Base-by-base conservation (phyloP, 441 rosid genomes). In the Populus hybrid region DNA sequence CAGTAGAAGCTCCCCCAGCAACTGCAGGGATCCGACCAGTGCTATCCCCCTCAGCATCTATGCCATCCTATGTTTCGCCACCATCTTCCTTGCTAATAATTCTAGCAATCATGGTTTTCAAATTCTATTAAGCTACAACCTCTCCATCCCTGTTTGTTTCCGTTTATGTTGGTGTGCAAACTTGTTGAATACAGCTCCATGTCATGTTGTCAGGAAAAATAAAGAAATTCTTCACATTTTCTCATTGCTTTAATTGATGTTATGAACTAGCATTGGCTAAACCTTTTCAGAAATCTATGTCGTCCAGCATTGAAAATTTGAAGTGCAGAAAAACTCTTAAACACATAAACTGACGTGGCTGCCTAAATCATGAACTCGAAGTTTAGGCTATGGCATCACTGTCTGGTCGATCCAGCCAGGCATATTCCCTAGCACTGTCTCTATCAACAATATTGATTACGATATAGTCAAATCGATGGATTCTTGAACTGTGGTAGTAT, bases 371-470 rank as follows among this genome's bases (percentile, higher is more conserved):
- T 38, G 46, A 40, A 40, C 46, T 73, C 7, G 11, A 70, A 21
- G 3, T 24, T 40, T 70, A 40, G 30, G 85, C 34, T 74, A 84
- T 77, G 75, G 76, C 86, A 23, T 89, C 94, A 24, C 24, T 36
- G 32, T 81, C 87, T 85, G 38, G 92, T 84, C 28, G 95, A 90
- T 82, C 82, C 85, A 73, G 95, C 94, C 92, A 86, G 2, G 88
- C 95, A 66, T 86, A 87, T 70, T 84, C 91, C 79, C 96, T 87
- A 0, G 95, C 97, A 67, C 96, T 97, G 1, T 89, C 86, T 82
- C 91, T 89, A 82, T 91, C 97, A 0, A 94, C 96, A 6, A 94
- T 94, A 89, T 94, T 94, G 86, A 94, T 92, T 34, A 90, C 90
- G 76, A 92, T 92, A 88, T 92, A n/a, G n/a, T n/a, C 10, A 20